Evolutionary conservation across 2,329 filamentous ascomycete species (phyloP), one percentile per base, ranked within the genome.

Genomic region (Metarhizium anisopliae): DNA sequence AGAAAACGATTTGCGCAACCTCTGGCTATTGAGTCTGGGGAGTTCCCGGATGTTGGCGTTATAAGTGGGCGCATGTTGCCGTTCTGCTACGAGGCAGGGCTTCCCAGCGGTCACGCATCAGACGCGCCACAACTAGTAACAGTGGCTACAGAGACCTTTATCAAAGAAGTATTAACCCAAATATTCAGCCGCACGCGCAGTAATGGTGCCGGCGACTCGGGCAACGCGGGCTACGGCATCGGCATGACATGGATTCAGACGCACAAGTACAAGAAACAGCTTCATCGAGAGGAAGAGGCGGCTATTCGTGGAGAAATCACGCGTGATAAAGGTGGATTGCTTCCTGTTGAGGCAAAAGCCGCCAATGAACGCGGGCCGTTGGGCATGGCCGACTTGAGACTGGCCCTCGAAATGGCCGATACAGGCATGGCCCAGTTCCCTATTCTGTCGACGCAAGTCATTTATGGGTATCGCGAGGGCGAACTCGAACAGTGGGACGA

Each of bases 271-370:
- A 84, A 83, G 60, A 79, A 81, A 57, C 88, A 90, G 67, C 77
- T 96, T 11, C 82, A 84, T 55, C 77, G 78, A 50, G 92, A 96
- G 68, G 91, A 96, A 67, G 80, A 86, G 47, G 81, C 83, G 0
- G 84, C 82, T 30, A 79, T 84, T 45, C 78, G 83, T n/a, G 90
- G 91, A 4, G 88, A 92, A 62, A 69, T 95, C 1, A 76, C 81
- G 18, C 80, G 89, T 61, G 89, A 91, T 57, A 86, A 87, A 58
- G 86, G 82, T 51, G 91, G 91, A 1, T 72, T 95, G 32, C 73
- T 96, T 6, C 93, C 92, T 0, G 75, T 91, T 40, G 91, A 96
- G 70, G 83, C 88, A 3, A 90, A 88, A 66, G 86, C 87, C 54
- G 85, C 87, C 16, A 82, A 82, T 55, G 83, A 87, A 62, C 79